phyloP scores from a whole-genome alignment of 371 early-diverging fungal species.

The Mortierella sp. region DNA sequence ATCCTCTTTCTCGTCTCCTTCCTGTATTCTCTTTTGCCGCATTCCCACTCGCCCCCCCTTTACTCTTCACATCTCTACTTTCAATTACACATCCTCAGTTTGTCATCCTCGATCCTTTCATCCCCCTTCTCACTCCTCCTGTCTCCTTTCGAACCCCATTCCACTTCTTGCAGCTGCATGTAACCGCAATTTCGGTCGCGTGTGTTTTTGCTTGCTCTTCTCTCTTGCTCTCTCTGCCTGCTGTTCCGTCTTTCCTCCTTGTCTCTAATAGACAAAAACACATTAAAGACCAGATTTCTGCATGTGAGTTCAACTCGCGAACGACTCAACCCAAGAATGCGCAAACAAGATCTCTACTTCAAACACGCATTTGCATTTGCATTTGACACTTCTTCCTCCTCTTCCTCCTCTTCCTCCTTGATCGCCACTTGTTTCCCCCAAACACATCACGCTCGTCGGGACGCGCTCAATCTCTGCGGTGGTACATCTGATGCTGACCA shows the following conservation, averaged over 20 bases:
- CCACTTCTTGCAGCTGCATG: conserved; percentile 3
- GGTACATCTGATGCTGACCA: background rate
- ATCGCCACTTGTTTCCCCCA: background rate
- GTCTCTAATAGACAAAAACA: background rate
- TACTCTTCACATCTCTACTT: background rate
- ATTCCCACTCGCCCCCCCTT: background rate
- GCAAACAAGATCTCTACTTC: background rate
- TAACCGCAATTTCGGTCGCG: conserved; percentile 5
- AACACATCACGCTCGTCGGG: background rate
- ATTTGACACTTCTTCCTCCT: background rate
- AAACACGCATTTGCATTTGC: background rate
- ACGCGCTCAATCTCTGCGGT: background rate
- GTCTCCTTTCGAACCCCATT: background rate
- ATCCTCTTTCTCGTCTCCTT: background rate
- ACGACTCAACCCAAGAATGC: background rate
- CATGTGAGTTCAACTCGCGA: background rate
- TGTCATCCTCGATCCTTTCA: background rate
- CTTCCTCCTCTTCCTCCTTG: background rate
- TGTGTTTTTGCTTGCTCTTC: conserved; percentile 14
- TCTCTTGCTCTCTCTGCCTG: background rate
- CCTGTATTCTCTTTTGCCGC: too few relatives aligned
- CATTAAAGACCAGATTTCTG: background rate
- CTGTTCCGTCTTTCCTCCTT: background rate
- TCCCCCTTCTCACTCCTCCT: background rate
- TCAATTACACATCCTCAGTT: background rate